Conservation (phyloP, 805 yeast genomes). For the Kurtzmaniella cleridarum region DNA sequence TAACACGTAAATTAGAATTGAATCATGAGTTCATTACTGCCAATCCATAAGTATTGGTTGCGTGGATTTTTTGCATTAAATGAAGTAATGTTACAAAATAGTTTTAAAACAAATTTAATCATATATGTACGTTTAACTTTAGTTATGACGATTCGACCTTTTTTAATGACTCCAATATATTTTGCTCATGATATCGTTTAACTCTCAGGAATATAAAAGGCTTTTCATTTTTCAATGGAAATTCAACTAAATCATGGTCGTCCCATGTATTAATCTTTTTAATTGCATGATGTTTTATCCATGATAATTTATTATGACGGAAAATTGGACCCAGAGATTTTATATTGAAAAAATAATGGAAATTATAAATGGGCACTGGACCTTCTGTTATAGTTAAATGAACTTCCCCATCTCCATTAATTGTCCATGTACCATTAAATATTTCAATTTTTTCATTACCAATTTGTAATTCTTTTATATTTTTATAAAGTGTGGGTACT, state of each 20-base stretch:
- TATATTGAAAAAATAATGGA: constrained; percentile 59
- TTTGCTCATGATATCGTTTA: constrained; percentile 22
- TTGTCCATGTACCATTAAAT: constrained; percentile 51
- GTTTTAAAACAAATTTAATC: too few species aligned
- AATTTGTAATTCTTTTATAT: not conserved
- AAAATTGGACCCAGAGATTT: constrained; percentile 51
- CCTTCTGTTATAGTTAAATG: constrained; percentile 51
- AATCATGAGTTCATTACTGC: too few species aligned
- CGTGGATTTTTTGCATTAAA: too few species aligned
- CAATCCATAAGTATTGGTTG: too few species aligned
- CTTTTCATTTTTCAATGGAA: constrained; percentile 66
- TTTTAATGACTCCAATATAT: too few species aligned
- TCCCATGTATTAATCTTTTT: constrained; percentile 45
- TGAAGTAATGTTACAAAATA: too few species aligned
- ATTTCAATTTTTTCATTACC: constrained; percentile 10
- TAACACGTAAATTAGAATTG: too few species aligned
- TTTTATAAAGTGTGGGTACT: constrained; percentile 22
- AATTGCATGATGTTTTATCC: constrained; percentile 60
- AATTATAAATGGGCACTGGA: constrained; percentile 53
- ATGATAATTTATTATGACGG: constrained; percentile 63
- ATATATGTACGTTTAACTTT: too few species aligned
- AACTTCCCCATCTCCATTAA: constrained; percentile 47
- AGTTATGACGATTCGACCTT: too few species aligned
- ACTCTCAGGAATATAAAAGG: constrained; percentile 75
- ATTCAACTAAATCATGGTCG: constrained; percentile 41